These are phyloP conservation scores for Bryoerythrophyllum caledonicum DNA, from an alignment of 225 moss, liverwort and hornwort species.

Conservation along the genomic window DNA sequence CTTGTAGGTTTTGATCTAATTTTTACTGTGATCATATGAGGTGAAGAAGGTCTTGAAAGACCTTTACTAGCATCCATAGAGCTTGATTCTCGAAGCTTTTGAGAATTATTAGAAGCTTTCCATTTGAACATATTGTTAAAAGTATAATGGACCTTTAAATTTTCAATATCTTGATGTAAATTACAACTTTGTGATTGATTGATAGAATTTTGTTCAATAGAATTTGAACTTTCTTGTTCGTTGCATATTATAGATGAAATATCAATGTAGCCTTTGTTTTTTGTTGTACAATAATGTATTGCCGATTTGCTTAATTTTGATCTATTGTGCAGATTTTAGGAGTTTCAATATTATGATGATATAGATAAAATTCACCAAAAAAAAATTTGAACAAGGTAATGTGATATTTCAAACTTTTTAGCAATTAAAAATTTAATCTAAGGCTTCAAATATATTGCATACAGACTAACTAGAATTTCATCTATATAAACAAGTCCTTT, in stretches of 20 bases:
- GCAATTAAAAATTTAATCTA: background rate
- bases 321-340: accelerated
- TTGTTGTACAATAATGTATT: background rate
- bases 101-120: background rate
- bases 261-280: background rate
- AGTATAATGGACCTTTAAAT: background rate
- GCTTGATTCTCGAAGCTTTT: background rate
- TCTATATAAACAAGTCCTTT: conserved; percentile 20
- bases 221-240: background rate
- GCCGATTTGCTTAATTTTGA: background rate
- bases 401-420: background rate
- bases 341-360: background rate
- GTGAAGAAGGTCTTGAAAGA: background rate
- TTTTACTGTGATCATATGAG: background rate
- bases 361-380: conserved; percentile 16
- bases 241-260: background rate
- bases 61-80: background rate
- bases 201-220: background rate
- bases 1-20: background rate
- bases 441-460: background rate
- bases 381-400: background rate
- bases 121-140: background rate
- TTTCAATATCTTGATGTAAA: background rate
- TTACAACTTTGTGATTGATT: background rate
- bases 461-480: background rate